These are phyloP conservation scores for Articulospora tetracladia DNA, from an alignment of 495 filamentous ascomycete genomes.

Conservation along the genomic window DNA sequence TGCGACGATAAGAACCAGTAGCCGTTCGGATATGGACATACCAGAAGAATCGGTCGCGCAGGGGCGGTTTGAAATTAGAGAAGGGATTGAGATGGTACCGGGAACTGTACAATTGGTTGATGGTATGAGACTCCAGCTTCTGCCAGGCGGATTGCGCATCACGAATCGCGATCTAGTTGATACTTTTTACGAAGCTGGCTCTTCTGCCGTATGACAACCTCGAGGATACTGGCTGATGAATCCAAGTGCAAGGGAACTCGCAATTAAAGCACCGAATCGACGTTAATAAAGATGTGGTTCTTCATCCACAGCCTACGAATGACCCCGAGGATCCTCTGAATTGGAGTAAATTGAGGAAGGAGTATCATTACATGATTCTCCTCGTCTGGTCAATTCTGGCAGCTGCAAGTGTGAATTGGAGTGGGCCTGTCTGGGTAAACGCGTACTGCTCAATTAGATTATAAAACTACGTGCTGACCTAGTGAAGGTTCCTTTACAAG, in stretches of 20 bases:
- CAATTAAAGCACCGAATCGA: background rate
- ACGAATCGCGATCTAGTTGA: too few relatives aligned
- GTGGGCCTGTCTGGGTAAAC: slow-evolving; percentile 17
- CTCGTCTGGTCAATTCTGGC: slow-evolving; percentile 10
- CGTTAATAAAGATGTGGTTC: slow-evolving; percentile 6
- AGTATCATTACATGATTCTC: slow-evolving; percentile 17
- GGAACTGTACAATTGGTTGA: slow-evolving; percentile 1
- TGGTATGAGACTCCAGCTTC: background rate
- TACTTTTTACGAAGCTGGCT: too few relatives aligned
- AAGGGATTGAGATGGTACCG: slow-evolving; percentile 4
- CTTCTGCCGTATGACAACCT: too few relatives aligned
- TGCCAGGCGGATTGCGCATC: background rate
- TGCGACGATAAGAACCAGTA: background rate
- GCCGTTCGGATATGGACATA: background rate
- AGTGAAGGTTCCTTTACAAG: background rate
- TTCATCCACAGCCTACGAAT: slow-evolving; percentile 14
- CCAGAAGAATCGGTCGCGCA: background rate
- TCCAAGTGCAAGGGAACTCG: background rate
- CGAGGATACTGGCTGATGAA: background rate
- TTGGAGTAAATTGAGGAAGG: slow-evolving; percentile 12
- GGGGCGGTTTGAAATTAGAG: background rate
- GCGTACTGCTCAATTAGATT: too few relatives aligned
- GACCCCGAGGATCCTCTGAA: slow-evolving; percentile 17
- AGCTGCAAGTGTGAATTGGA: slow-evolving; percentile 15
- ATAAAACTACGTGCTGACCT: background rate